phyloP scores from a whole-genome alignment of 148 eudicot genomes.

The Amaranthus cruentus region DNA sequence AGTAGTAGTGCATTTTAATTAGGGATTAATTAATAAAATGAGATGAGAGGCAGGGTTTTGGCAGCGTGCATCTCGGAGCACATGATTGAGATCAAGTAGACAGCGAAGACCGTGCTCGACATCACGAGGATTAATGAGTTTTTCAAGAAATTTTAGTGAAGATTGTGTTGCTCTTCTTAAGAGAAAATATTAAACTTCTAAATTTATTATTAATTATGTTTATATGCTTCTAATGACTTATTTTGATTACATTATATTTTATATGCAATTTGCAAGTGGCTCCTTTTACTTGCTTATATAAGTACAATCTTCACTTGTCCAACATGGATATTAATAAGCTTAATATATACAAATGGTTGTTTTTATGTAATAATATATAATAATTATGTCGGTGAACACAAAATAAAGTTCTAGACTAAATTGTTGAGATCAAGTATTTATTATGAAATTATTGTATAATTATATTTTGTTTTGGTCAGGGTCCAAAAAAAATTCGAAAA shows the following conservation, averaged over 20 bases:
- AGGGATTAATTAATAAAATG: not conserved
- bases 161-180: constrained; percentile 11
- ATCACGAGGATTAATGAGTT: constrained; percentile 12
- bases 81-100: constrained; percentile 23
- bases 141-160: constrained; percentile 21
- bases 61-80: constrained; percentile 30
- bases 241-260: no score
- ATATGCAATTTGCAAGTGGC: not conserved
- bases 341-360: not conserved
- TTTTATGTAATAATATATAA: not conserved
- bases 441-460: no score
- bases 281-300: not conserved
- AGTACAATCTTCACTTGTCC: constrained; percentile 6
- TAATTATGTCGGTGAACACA: constrained; percentile 12
- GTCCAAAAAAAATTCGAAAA: no score
- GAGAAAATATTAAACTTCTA: not conserved
- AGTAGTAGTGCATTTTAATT: not conserved
- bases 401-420: not conserved
- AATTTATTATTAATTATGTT: not conserved
- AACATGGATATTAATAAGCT: not conserved
- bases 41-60: not conserved
- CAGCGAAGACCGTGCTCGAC: constrained; percentile 21
- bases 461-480: no score
- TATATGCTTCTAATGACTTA: not conserved
- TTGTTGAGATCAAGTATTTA: not conserved